Conservation (phyloP, 495 filamentous ascomycete genomes). For the Hypoxylon trugodes region DNA sequence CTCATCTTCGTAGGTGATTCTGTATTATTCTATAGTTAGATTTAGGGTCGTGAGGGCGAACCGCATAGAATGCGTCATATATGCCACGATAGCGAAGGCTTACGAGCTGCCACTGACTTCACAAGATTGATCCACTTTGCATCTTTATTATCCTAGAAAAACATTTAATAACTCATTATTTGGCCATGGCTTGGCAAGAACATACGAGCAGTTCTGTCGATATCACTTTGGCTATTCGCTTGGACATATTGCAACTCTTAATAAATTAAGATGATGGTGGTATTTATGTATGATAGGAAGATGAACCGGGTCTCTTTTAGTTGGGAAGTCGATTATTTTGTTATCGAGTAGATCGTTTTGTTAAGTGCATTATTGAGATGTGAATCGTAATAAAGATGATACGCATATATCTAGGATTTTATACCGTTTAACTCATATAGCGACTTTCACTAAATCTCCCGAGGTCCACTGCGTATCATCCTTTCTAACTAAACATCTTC, state of each 20-base stretch:
- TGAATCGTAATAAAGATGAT: too few relatives aligned
- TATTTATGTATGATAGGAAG: too few relatives aligned
- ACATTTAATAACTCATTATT: constrained; percentile 6
- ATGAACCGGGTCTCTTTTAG: too few relatives aligned
- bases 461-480: too few relatives aligned
- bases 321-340: too few relatives aligned
- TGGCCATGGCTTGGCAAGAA: background rate
- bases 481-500: too few relatives aligned
- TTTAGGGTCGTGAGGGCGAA: background rate
- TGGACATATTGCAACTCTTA: constrained; percentile 36
- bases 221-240: constrained; percentile 32
- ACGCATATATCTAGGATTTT: too few relatives aligned
- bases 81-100: background rate
- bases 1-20: constrained; percentile 71
- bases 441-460: too few relatives aligned
- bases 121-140: constrained; percentile 72
- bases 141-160: constrained; percentile 54
- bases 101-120: constrained; percentile 43
- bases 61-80: background rate
- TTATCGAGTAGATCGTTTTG: too few relatives aligned
- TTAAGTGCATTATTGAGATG: too few relatives aligned
- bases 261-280: too few relatives aligned
- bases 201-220: constrained; percentile 46
- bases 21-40: constrained; percentile 37
- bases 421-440: too few relatives aligned